Conservation (phyloP, 345 rosid species). For the Lumnitzera racemosa region DNA sequence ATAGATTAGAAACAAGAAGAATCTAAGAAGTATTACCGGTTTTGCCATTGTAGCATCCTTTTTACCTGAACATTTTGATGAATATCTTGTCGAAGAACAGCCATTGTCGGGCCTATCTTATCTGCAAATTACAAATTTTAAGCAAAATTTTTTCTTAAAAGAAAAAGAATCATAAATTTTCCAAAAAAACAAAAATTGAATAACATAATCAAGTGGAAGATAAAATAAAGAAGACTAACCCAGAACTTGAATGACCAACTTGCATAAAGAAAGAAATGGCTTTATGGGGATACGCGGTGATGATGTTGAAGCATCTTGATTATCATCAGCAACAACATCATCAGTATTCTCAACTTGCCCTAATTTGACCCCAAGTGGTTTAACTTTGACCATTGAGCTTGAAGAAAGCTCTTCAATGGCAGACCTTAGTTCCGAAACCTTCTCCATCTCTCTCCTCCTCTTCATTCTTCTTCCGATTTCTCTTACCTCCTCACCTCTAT, state of each 20-base stretch:
- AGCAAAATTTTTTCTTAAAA: neutral
- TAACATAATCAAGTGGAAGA: neutral
- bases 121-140: conserved; percentile 41
- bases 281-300: conserved; percentile 40
- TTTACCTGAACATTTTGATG: conserved; percentile 73
- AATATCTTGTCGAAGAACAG: conserved; percentile 83
- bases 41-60: neutral
- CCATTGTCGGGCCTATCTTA: conserved; percentile 97
- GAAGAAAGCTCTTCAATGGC: conserved; percentile 75
- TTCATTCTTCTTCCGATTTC: conserved; percentile 32
- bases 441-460: conserved; percentile 66
- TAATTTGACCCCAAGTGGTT: conserved; percentile 15
- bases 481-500: conserved; percentile 2
- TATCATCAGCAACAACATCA: conserved; percentile 1
- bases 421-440: conserved; percentile 49
- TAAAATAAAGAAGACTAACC: conserved; percentile 32
- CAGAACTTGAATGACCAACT: conserved; percentile 74
- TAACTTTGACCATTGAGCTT: conserved; percentile 22
- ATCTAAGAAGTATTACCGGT: neutral
- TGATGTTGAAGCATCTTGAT: conserved; percentile 22
- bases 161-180: neutral
- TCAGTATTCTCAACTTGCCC: neutral
- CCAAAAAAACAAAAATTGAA: neutral
- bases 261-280: conserved; percentile 62
- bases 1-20: neutral